Base-by-base conservation (phyloP, 2,329 filamentous ascomycete species). In the Penicillium sp. region DNA sequence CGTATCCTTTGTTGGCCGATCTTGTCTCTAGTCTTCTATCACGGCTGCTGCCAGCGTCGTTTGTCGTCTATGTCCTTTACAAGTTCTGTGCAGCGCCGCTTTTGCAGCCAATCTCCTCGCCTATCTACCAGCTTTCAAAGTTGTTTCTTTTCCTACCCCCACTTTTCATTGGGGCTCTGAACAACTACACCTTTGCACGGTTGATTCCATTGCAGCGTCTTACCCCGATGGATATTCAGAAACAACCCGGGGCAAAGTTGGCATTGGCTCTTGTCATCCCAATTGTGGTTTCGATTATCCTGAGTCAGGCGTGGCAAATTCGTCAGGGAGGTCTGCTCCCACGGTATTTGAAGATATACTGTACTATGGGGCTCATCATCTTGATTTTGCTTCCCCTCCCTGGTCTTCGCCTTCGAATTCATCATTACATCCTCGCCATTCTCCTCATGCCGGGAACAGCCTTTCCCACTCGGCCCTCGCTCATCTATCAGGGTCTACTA, bases 171-270 rank as follows among this genome's bases (percentile, higher is more conserved):
- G 94, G 92, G 16, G 88, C 91, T 1, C 77, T 99, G 64, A 93
- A 93, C 69, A 97, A 97, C 75, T 95, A 97, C 75, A 97, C 94
- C 0, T 91, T 99, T 68, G 89, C 91, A 67, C 71, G 72, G 10
- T 89, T 90, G 76, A 97, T 99, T 60, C 94, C 94, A 0, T 94
- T 99, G 63, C 86, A 92, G 73, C 88, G 94, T 2, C 82, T 99
- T n/a, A 97, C 90, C 9, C 86, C 88, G 0, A 91, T 95, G 71
- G 94, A 99, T 70, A 85, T 99, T 43, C 78, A 88, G 47, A 88
- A 92, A 65, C 92, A 99, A 70, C 93, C 94, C 0, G 94, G 94
- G 8, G 94, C 93, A 0, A 87, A 91, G 55, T 83, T 90, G 1
- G 93, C 94, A 0, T 78, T 99, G 48, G 84, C 90, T 44, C 82